Conservation (phyloP, 1,139 yeast genomes). For the Taiozyma sp. region DNA sequence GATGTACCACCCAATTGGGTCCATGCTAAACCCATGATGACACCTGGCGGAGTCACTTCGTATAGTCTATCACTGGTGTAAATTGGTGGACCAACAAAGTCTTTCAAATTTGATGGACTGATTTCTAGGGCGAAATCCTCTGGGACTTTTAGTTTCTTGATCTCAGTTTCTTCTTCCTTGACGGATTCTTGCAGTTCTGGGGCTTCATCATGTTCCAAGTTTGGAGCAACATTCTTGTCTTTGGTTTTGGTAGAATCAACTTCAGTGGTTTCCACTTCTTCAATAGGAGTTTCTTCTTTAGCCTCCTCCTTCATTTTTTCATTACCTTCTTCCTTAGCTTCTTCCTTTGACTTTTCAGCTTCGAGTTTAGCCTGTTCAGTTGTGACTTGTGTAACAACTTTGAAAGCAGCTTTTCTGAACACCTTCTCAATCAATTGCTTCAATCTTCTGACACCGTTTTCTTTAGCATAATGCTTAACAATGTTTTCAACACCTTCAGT, state of each 20-base stretch:
- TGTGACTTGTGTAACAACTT: constrained; percentile 67
- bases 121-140: constrained; percentile 58
- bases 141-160: constrained; percentile 52
- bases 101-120: constrained; percentile 63
- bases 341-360: constrained; percentile 20
- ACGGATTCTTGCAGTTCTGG: constrained; percentile 26
- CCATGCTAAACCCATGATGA: constrained; percentile 95
- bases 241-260: constrained; percentile 2
- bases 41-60: constrained; percentile 91
- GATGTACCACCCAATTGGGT: constrained; percentile 92
- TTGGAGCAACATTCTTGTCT: constrained; percentile 21
- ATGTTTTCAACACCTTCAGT: constrained; percentile 68
- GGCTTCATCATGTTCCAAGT: constrained; percentile 24
- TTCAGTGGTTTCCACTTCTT: constrained; percentile 6
- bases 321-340: constrained; percentile 14
- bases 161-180: constrained; percentile 27
- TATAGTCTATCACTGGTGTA: constrained; percentile 76
- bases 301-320: constrained; percentile 14
- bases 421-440: constrained; percentile 87
- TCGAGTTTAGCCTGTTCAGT: constrained; percentile 27
- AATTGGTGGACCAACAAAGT: constrained; percentile 91
- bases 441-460: constrained; percentile 92
- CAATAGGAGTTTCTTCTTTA: constrained; percentile 13
- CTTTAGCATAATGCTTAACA: constrained; percentile 86
- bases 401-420: constrained; percentile 85